Evolutionary conservation across 176 grass and related monocot genomes (phyloP).

Genomic region (Carex pumila): DNA sequence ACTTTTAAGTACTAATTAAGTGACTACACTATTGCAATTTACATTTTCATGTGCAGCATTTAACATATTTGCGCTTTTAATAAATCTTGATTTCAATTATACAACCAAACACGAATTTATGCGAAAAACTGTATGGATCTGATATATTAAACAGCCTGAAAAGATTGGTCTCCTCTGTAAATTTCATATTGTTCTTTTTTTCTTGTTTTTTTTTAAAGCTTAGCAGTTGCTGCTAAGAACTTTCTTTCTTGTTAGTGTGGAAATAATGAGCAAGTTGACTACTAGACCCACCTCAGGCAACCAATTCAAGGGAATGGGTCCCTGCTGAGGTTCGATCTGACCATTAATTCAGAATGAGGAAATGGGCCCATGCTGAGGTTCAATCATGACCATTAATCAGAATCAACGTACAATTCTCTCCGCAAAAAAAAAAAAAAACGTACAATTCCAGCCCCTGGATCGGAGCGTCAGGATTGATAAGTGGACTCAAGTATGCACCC

Average conservation of each 20-base stretch:
- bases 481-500: constrained; percentile 12
- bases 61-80: neutral
- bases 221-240: too few species aligned
- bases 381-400: neutral
- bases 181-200: neutral
- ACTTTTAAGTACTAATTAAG: too few species aligned
- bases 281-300: neutral
- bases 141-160: neutral
- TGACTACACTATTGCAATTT: neutral
- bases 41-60: neutral
- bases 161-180: neutral
- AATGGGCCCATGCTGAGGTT: neutral
- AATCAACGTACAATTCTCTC: neutral
- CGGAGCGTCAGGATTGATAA: neutral
- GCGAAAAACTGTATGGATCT: neutral
- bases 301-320: neutral
- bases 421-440: too few species aligned
- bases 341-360: neutral
- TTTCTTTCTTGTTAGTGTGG: neutral
- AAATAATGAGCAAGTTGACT: neutral
- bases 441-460: neutral
- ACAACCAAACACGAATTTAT: neutral
- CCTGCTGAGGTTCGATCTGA: neutral
- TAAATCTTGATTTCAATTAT: neutral
- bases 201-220: too few species aligned